Evolutionary conservation across 1,284 basidiomycete genomes (phyloP).

Genomic region (Microstroma glucosiphilum): DNA sequence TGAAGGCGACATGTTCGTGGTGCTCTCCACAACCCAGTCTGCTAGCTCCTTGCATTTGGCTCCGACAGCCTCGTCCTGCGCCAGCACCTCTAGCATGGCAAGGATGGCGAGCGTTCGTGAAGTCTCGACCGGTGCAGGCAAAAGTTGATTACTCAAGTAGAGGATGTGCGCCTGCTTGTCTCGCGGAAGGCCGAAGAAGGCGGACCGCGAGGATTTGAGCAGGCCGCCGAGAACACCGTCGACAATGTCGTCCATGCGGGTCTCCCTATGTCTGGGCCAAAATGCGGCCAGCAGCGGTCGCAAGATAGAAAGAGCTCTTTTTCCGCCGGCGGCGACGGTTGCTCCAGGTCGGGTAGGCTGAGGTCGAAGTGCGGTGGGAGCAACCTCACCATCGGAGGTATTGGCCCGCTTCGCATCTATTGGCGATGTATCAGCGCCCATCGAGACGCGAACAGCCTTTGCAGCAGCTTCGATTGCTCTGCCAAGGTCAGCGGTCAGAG

Average conservation of each 20-base stretch:
- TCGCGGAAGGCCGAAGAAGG: background rate
- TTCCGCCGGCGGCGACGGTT: no score
- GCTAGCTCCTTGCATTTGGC: background rate
- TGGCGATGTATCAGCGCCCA: background rate
- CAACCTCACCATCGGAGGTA: no score
- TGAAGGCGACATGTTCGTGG: background rate
- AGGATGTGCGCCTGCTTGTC: no score
- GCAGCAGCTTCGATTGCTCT: conserved; percentile 40
- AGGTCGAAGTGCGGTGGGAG: no score
- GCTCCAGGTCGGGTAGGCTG: no score
- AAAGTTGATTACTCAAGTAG: no score
- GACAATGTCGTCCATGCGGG: conserved; percentile 14
- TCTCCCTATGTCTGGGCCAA: conserved; percentile 24
- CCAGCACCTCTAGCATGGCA: conserved; percentile 6
- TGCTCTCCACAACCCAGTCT: background rate
- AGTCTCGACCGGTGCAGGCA: background rate
- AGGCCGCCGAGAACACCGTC: no score
- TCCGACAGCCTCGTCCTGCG: background rate
- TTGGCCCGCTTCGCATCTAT: no score
- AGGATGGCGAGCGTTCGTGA: background rate
- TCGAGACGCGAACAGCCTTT: conserved; percentile 16
- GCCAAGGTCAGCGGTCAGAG: conserved; percentile 34
- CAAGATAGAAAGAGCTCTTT: conserved; percentile 15
- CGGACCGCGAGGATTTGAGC: background rate
- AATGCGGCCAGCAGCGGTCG: conserved; percentile 33